Percentiles rank a stretch among this genome's conserved stretches.
These are phyloP conservation scores for Globisporangium parvum DNA, from an alignment of 352 stramenopile species.

Conservation along the genomic window DNA sequence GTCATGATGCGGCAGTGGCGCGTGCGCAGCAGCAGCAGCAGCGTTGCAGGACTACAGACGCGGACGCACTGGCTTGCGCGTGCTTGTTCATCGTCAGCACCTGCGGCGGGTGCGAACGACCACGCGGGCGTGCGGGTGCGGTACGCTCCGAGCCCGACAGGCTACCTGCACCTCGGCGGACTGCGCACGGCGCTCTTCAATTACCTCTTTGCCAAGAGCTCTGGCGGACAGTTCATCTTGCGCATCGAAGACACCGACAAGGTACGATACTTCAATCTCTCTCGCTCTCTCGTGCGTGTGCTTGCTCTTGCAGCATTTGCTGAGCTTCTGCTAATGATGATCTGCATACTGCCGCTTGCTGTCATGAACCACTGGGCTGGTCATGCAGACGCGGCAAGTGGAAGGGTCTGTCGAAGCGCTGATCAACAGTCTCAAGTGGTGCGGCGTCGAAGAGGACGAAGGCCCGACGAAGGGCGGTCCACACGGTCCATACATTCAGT, in stretches of 20 bases:
- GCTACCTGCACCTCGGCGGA: conserved; percentile 86
- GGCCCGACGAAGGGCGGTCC: conserved; percentile 87
- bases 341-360: conserved; percentile 4
- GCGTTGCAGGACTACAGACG: not conserved
- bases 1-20: conserved; percentile 6
- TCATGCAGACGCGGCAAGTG: conserved; percentile 68
- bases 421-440: conserved; percentile 89
- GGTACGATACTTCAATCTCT: conserved; percentile 17
- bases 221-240: conserved; percentile 83
- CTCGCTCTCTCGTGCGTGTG: not conserved
- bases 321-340: not conserved
- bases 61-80: not conserved
- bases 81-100: not conserved
- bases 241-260: conserved; percentile 93
- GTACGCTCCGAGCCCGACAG: conserved; percentile 89
- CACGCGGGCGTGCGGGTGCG: conserved; percentile 51
- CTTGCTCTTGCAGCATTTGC: not conserved
- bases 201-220: conserved; percentile 86
- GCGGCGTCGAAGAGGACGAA: conserved; percentile 97
- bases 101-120: not conserved
- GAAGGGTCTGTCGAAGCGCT: conserved; percentile 81
- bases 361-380: not conserved
- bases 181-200: conserved; percentile 92
- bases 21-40: not conserved
- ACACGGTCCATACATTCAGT: conserved; percentile 96